Conservation (phyloP, 2,329 filamentous ascomycete species). For the Tricladium varicosporioides region DNA sequence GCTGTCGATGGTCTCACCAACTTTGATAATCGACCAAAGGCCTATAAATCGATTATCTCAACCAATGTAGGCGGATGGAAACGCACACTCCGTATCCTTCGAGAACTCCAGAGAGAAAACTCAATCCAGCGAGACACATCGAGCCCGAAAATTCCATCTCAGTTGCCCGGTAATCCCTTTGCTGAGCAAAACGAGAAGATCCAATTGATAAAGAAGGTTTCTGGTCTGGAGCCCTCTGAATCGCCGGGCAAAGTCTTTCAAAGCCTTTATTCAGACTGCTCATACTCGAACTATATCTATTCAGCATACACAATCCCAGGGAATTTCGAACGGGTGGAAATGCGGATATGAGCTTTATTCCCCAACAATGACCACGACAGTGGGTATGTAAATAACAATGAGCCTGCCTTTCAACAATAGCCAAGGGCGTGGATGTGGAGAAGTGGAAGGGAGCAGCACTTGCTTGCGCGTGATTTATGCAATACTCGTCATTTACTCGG, state of each 20-base stretch:
- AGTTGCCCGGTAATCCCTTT: not conserved
- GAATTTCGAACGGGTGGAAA: not conserved
- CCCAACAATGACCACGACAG: no score
- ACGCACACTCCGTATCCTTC: not conserved
- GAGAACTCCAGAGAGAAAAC: not conserved
- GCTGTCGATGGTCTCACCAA: no score
- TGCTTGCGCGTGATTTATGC: not conserved
- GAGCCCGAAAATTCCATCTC: no score
- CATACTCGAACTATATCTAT: no score
- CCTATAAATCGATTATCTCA: no score
- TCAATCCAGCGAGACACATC: not conserved
- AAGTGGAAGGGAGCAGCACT: not conserved
- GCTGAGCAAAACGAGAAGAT: not conserved
- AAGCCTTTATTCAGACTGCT: no score
- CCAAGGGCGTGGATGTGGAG: not conserved
- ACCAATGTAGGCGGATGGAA: not conserved
- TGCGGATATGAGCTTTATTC: not conserved
- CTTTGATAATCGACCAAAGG: no score
- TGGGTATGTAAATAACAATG: no score
- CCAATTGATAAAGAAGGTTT: not conserved
- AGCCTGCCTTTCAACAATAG: not conserved
- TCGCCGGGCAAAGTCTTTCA: no score
- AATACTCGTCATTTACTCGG: not conserved
- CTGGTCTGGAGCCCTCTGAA: not conserved
- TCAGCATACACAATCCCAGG: not conserved